Conservation (phyloP, 1,139 yeast species). For the Pichia sp. region DNA sequence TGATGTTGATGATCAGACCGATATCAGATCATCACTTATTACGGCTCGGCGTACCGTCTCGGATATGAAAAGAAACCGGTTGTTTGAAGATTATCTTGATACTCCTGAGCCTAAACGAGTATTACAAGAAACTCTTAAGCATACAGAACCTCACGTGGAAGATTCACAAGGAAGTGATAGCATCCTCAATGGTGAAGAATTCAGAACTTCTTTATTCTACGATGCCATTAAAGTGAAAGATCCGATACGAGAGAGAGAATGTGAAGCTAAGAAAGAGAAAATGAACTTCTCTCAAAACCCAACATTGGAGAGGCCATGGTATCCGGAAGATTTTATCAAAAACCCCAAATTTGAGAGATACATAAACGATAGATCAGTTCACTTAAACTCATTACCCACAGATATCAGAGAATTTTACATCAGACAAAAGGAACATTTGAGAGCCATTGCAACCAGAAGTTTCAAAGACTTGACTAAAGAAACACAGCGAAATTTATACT, state of each 20-base stretch:
- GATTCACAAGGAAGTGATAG: neutral
- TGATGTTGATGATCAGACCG: too few species aligned
- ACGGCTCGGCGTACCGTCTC: too few species aligned
- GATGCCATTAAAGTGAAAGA: neutral
- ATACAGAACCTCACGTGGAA: neutral
- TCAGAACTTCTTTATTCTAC: neutral
- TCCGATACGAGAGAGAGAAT: neutral
- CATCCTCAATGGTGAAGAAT: too few species aligned
- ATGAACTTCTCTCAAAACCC: slow-evolving; percentile 20
- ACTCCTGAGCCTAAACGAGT: too few species aligned
- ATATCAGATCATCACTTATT: too few species aligned
- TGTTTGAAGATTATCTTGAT: too few species aligned
- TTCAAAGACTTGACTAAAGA: slow-evolving; percentile 15
- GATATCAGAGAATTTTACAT: slow-evolving; percentile 7
- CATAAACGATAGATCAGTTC: slow-evolving; percentile 3
- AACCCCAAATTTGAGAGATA: slow-evolving; percentile 15
- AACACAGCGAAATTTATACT: neutral
- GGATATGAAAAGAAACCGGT: too few species aligned
- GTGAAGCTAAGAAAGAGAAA: neutral
- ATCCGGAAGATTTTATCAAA: slow-evolving; percentile 26
- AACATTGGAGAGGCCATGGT: slow-evolving; percentile 19
- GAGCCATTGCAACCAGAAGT: slow-evolving; percentile 16
- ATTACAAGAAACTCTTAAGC: too few species aligned
- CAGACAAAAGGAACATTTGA: slow-evolving; percentile 17
- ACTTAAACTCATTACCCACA: slow-evolving; percentile 1